Evolutionary conservation across 225 moss, liverwort and hornwort species (phyloP).

Genomic region (Straminergon stramineum): DNA sequence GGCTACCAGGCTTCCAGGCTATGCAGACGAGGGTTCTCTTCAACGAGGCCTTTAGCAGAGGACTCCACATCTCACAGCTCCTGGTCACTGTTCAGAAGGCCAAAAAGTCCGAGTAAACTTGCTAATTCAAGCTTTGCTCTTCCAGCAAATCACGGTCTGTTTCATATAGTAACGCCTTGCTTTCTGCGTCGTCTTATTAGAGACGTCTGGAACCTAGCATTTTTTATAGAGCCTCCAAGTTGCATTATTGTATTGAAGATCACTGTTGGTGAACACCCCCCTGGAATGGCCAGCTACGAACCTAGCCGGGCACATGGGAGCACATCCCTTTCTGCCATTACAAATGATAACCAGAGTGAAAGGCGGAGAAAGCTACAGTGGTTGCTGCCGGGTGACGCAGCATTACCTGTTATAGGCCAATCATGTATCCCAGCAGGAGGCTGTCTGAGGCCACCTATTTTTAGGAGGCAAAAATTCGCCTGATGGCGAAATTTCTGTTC

Average conservation of each 20-base stretch:
- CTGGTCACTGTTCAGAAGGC: slow-evolving; percentile 36
- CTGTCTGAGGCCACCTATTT: not conserved
- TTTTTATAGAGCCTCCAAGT: not conserved
- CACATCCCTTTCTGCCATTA: not conserved
- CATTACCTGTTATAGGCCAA: not conserved
- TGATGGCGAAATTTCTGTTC: not conserved
- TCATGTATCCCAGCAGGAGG: not conserved
- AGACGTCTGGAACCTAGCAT: not conserved
- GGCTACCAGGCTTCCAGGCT: slow-evolving; percentile 93
- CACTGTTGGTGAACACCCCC: not conserved
- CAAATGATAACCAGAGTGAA: slow-evolving; percentile 1
- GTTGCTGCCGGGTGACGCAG: slow-evolving; percentile 7
- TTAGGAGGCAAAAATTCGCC: not conserved
- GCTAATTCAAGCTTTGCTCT: not conserved
- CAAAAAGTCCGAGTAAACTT: slow-evolving; percentile 26
- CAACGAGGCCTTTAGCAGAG: slow-evolving; percentile 96
- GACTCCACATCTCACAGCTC: slow-evolving; percentile 62
- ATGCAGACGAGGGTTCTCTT: slow-evolving; percentile 99
- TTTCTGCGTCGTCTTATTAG: not conserved
- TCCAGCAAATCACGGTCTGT: not conserved
- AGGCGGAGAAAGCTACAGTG: not conserved
- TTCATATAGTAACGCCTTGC: not conserved
- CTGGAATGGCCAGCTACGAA: not conserved
- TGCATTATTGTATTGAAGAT: not conserved
- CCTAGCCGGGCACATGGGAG: not conserved